Conservation (phyloP, 108 stramenopile genomes). For the Craspedostauros australis region DNA sequence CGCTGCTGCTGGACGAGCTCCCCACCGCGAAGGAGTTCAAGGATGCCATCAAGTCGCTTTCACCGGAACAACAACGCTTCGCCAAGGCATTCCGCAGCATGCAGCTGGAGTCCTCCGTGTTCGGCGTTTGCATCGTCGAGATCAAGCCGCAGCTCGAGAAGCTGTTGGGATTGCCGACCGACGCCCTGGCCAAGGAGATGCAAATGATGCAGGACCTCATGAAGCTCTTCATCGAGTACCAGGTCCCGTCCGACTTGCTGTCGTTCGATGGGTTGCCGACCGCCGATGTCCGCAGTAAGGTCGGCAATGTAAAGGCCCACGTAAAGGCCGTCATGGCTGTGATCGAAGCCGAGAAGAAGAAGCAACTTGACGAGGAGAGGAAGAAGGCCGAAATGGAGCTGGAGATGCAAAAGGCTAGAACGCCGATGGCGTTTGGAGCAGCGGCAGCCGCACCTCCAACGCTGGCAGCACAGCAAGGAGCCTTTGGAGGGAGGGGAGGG, state of each 20-base stretch:
- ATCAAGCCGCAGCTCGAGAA: conserved; percentile 86
- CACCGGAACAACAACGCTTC: conserved; percentile 86
- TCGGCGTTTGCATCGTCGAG: conserved; percentile 74
- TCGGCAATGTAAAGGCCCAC: conserved; percentile 52
- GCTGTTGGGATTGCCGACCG: conserved; percentile 59
- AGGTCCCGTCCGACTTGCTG: conserved; percentile 82
- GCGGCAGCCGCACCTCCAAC: background rate
- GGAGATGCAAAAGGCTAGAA: background rate
- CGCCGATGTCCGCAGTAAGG: conserved; percentile 18
- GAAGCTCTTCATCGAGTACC: conserved; percentile 80
- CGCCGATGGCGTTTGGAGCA: background rate
- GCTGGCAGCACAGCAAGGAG: background rate
- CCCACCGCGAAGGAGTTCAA: conserved; percentile 88
- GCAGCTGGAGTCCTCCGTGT: conserved; percentile 79
- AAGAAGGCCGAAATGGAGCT: conserved; percentile 52
- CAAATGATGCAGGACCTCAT: conserved; percentile 77
- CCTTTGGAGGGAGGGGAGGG: no score
- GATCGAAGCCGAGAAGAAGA: conserved; percentile 42
- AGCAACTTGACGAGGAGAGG: conserved; percentile 43
- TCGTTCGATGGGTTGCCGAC: conserved; percentile 53
- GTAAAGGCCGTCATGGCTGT: conserved; percentile 67
- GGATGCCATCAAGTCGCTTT: conserved; percentile 77
- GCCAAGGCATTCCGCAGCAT: conserved; percentile 73
- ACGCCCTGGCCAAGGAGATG: conserved; percentile 81
- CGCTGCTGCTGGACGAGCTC: conserved; percentile 69